Evolutionary conservation across 2,329 filamentous ascomycete genomes (phyloP).

Genomic region (Aspergillus glaucus): DNA sequence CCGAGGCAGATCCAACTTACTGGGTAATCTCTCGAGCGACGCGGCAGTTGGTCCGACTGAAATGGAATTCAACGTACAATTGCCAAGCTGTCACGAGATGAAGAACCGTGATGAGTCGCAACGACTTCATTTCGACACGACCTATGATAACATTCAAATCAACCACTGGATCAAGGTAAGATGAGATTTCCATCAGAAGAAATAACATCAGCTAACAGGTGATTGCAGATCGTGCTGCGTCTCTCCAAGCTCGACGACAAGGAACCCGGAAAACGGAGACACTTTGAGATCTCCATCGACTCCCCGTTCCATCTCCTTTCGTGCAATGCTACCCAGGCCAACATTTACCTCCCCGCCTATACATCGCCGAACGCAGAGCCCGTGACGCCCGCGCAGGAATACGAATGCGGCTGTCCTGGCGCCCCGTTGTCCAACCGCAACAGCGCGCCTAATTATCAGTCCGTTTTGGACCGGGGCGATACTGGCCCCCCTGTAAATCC

Average conservation of each 20-base stretch:
- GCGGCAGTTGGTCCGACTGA: slow-evolving; percentile 79
- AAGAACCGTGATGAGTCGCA: slow-evolving; percentile 59
- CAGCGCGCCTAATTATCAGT: slow-evolving; percentile 17
- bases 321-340: slow-evolving; percentile 86
- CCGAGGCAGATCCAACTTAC: slow-evolving; percentile 59
- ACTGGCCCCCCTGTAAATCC: slow-evolving; percentile 14
- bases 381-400: slow-evolving; percentile 50
- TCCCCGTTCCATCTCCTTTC: slow-evolving; percentile 90
- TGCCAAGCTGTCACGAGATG: slow-evolving; percentile 84
- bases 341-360: slow-evolving; percentile 80
- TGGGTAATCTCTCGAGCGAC: slow-evolving; percentile 74
- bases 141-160: slow-evolving; percentile 88
- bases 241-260: slow-evolving; percentile 76
- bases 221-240: slow-evolving; percentile 73
- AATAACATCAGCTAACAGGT: slow-evolving; percentile 8
- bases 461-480: slow-evolving; percentile 24
- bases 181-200: slow-evolving; percentile 1
- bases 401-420: slow-evolving; percentile 61
- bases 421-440: slow-evolving; percentile 45
- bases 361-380: slow-evolving; percentile 49
- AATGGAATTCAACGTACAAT: slow-evolving; percentile 88
- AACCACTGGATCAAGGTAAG: slow-evolving; percentile 93
- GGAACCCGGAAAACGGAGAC: slow-evolving; percentile 71
- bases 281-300: slow-evolving; percentile 95
- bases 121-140: slow-evolving; percentile 79